Conservation (phyloP, 805 yeast genomes). For the Saturnispora gosingensis region DNA sequence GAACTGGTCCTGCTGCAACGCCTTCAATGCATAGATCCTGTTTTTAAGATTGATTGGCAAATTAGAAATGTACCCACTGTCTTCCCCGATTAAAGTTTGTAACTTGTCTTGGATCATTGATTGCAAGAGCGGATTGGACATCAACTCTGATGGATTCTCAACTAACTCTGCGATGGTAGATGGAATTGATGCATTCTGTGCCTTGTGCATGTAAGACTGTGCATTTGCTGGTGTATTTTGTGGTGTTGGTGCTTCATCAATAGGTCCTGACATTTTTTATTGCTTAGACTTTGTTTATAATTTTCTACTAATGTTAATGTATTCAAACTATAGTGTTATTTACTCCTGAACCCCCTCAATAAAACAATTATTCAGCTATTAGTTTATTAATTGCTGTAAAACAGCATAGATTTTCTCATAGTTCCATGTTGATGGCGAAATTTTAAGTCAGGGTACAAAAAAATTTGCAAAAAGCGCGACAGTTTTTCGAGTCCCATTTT, state of each 20-base stretch:
- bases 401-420: not conserved
- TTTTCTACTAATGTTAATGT: not conserved
- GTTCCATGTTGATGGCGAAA: not conserved
- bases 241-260: conserved; percentile 81
- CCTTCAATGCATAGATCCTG: conserved; percentile 74
- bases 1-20: conserved; percentile 71
- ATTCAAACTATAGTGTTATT: no score
- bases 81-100: conserved; percentile 74
- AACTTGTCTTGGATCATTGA: conserved; percentile 86
- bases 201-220: conserved; percentile 53
- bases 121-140: conserved; percentile 64
- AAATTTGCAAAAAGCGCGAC: not conserved
- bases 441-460: not conserved
- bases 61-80: conserved; percentile 74
- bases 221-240: conserved; percentile 95
- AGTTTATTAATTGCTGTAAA: not conserved
- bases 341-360: not conserved
- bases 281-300: not conserved
- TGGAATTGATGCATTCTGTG: conserved; percentile 50
- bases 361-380: not conserved
- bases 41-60: conserved; percentile 66
- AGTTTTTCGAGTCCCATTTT: not conserved
- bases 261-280: not conserved
- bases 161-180: conserved; percentile 69
- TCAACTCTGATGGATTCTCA: conserved; percentile 34